Conservation (phyloP, 768 basidiomycete genomes). For the Leucocoprinus sp. region DNA sequence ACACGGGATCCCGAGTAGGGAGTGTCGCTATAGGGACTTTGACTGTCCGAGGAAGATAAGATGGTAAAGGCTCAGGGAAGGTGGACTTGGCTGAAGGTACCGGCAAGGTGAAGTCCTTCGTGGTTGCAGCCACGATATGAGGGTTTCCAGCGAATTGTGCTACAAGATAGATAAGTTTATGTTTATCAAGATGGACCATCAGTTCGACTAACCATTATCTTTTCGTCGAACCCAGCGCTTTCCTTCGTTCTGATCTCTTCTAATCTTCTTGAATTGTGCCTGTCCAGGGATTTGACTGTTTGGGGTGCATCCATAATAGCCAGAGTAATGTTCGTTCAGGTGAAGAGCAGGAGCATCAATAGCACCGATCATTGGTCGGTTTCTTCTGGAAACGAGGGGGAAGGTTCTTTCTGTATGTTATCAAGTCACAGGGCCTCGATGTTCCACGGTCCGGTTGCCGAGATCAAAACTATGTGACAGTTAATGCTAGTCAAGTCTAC, state of each 20-base stretch:
- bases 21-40: constrained; percentile 39
- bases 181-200: not conserved
- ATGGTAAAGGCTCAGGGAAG: constrained; percentile 70
- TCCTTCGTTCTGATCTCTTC: constrained; percentile 59
- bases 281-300: constrained; percentile 8
- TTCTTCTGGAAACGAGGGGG: not conserved
- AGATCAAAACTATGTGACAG: too few species aligned
- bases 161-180: constrained; percentile 20
- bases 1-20: constrained; percentile 36
- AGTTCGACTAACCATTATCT: constrained; percentile 61
- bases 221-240: constrained; percentile 71
- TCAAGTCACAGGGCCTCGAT: too few species aligned
- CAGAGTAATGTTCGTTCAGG: constrained; percentile 43
- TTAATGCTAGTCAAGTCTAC: too few species aligned
- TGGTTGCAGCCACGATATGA: constrained; percentile 58
- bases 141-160: constrained; percentile 68
- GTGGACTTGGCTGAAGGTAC: constrained; percentile 42
- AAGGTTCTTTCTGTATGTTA: not conserved
- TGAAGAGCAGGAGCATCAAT: constrained; percentile 31
- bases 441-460: too few species aligned
- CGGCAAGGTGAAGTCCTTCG: constrained; percentile 42
- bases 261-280: constrained; percentile 27
- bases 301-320: constrained; percentile 29
- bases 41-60: constrained; percentile 55
- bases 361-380: not conserved